Evolutionary conservation across 2,329 filamentous ascomycete genomes (phyloP).

Genomic region (Lachnum nothofagi): DNA sequence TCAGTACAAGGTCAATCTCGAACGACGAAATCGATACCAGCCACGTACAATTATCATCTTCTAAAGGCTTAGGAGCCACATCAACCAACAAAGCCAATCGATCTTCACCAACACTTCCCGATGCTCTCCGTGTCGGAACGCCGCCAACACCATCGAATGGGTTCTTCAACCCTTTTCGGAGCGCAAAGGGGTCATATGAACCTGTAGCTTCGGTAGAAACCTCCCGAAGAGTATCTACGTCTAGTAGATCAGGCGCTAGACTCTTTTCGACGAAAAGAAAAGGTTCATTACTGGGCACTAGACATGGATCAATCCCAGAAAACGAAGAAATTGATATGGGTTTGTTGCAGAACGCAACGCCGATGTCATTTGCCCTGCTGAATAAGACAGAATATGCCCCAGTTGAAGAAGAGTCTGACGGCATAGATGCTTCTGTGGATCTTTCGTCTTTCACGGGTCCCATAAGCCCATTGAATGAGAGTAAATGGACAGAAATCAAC

Average conservation of each 20-base stretch:
- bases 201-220: constrained; percentile 14
- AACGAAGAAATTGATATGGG: constrained; percentile 30
- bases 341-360: constrained; percentile 24
- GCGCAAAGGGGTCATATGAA: constrained; percentile 16
- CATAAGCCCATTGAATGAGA: constrained; percentile 17
- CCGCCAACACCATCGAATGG: constrained; percentile 15
- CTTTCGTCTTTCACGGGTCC: constrained; percentile 28
- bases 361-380: constrained; percentile 20
- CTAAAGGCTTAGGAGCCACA: constrained; percentile 10
- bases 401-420: constrained; percentile 19
- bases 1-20: constrained; percentile 6
- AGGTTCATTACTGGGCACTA: constrained; percentile 15
- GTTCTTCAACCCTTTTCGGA: constrained; percentile 22
- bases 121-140: constrained; percentile 19
- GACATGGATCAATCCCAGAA: constrained; percentile 26
- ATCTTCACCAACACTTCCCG: constrained; percentile 15
- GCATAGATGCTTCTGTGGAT: constrained; percentile 21
- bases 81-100: constrained; percentile 9
- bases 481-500: constrained; percentile 22
- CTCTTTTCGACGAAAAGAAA: constrained; percentile 20
- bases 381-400: constrained; percentile 18
- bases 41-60: constrained; percentile 21
- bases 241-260: constrained; percentile 10
- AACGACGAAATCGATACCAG: constrained; percentile 26
- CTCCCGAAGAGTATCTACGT: constrained; percentile 10